phyloP scores from a whole-genome alignment of 2,329 filamentous ascomycete species.

The Tricladium varicosporioides region DNA sequence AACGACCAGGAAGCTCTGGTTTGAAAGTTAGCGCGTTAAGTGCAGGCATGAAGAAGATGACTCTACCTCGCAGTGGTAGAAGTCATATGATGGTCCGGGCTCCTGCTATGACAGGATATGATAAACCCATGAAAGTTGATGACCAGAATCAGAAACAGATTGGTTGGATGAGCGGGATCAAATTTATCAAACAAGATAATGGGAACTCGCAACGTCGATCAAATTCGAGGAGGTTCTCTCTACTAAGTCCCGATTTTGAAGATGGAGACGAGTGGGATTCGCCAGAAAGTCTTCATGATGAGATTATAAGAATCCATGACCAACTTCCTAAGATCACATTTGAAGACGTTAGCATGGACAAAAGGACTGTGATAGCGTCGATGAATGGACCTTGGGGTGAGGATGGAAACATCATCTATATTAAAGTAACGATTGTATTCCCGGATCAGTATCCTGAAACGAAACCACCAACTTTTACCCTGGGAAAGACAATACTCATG shows the following conservation, averaged over 20 bases:
- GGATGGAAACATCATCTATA: conserved; percentile 55
- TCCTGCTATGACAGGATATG: conserved; percentile 33
- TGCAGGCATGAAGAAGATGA: conserved; percentile 41
- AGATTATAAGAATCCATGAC: conserved; percentile 60
- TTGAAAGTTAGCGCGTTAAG: conserved; percentile 33
- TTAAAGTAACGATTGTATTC: conserved; percentile 60
- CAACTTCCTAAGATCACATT: conserved; percentile 63
- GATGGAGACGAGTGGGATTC: conserved; percentile 52
- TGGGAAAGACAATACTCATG: conserved; percentile 64
- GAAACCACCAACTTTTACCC: conserved; percentile 55
- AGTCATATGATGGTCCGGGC: conserved; percentile 26
- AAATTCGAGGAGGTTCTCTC: conserved; percentile 29
- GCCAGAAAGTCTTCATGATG: conserved; percentile 59
- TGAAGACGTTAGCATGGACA: conserved; percentile 64
- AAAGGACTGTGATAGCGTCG: conserved; percentile 56
- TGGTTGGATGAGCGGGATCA: conserved; percentile 69
- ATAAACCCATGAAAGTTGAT: conserved; percentile 29
- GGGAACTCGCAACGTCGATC: conserved; percentile 20
- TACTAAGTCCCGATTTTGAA: conserved; percentile 33
- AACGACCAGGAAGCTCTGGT: conserved; percentile 46
- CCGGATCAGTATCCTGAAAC: conserved; percentile 57
- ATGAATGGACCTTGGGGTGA: conserved; percentile 64
- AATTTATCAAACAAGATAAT: conserved; percentile 46
- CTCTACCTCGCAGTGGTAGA: conserved; percentile 35
- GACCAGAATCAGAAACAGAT: conserved; percentile 54